A percentile compares a stretch with the other conserved stretches of the same genome.
phyloP scores from a whole-genome alignment of 1,284 basidiomycete genomes.

The Stygiomarasmius scandens region DNA sequence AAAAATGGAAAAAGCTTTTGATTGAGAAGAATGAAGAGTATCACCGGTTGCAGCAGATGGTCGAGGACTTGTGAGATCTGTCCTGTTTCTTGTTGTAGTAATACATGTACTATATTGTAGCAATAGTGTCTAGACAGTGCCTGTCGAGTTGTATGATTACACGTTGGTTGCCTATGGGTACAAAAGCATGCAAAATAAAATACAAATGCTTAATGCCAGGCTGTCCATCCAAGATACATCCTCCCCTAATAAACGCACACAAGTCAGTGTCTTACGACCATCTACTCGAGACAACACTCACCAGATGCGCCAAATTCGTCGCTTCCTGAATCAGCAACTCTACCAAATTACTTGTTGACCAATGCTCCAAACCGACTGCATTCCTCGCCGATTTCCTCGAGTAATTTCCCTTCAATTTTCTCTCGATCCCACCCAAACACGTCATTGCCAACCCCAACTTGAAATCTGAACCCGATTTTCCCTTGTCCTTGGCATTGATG shows the following conservation, averaged over 20 bases:
- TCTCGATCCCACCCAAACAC: slow-evolving; percentile 79
- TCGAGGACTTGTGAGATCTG: slow-evolving; percentile 23
- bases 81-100: neutral
- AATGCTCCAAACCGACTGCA: slow-evolving; percentile 57
- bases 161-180: neutral
- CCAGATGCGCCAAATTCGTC: slow-evolving; percentile 73
- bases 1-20: slow-evolving; percentile 58
- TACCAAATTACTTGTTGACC: slow-evolving; percentile 82
- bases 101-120: slow-evolving; percentile 4
- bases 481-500: slow-evolving; percentile 36
- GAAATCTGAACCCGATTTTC: slow-evolving; percentile 55
- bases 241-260: slow-evolving; percentile 46
- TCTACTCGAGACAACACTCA: too few species aligned
- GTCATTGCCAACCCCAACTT: slow-evolving; percentile 64
- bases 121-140: neutral
- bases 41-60: slow-evolving; percentile 57
- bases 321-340: slow-evolving; percentile 90
- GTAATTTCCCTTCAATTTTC: slow-evolving; percentile 82
- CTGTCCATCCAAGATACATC: slow-evolving; percentile 88
- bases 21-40: slow-evolving; percentile 78
- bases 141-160: neutral
- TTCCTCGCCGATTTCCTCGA: slow-evolving; percentile 30
- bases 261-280: too few species aligned
- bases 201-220: slow-evolving; percentile 63
- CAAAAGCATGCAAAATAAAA: neutral